A percentile compares a stretch with the other conserved stretches of the same genome.
Conservation (phyloP, 768 basidiomycete species). For the Boletus rubescentipes region DNA sequence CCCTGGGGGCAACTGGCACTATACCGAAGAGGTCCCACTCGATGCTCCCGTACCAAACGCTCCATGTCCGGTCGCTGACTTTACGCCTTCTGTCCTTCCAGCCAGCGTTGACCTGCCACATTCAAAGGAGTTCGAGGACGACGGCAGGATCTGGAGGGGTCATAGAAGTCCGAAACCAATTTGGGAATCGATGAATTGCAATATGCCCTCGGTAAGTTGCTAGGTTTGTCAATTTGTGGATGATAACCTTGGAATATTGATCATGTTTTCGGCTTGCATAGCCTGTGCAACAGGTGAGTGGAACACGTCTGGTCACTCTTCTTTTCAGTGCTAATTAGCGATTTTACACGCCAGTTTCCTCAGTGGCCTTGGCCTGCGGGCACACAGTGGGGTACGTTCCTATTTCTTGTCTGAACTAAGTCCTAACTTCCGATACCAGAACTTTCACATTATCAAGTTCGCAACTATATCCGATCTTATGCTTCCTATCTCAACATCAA, state of each 20-base stretch:
- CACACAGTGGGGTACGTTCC: constrained; percentile 11
- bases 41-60: neutral
- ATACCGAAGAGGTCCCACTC: neutral
- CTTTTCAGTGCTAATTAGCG: neutral
- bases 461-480: constrained; percentile 28
- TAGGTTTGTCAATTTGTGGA: neutral
- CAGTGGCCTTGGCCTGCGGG: constrained; percentile 16
- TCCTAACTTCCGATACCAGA: constrained; percentile 11
- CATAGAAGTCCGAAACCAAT: neutral
- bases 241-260: no score
- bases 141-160: neutral
- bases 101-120: neutral
- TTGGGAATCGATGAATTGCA: neutral
- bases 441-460: constrained; percentile 34
- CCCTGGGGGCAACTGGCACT: neutral
- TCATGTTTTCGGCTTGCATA: neutral
- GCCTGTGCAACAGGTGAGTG: neutral
- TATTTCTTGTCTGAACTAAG: no score
- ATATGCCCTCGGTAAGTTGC: neutral
- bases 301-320: neutral
- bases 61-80: neutral
- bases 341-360: neutral
- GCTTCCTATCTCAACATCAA: constrained; percentile 4
- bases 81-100: neutral
- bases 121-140: neutral